Base-by-base conservation (phyloP, 140 eudicot species). In the Bidens hawaiensis region DNA sequence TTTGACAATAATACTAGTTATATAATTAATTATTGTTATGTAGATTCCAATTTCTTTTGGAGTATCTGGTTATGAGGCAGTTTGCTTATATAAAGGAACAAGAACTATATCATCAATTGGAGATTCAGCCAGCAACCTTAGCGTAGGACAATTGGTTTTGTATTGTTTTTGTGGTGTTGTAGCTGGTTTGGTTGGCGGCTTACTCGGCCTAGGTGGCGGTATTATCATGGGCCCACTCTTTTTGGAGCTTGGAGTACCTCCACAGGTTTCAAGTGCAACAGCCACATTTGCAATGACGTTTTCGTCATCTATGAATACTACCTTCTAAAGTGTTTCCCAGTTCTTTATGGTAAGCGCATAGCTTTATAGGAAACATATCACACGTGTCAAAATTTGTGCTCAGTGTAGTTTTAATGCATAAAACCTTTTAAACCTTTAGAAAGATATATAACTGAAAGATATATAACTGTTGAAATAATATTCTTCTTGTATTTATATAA, bases 201-300 rank as follows among this genome's bases (percentile, higher is more conserved):
- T 89, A 65, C 89, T 89, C 51, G 97, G 97, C 62, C 74, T 85
- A 6, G 97, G 97, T 4, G 97, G 97, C 8, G 97, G 97, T n/a
- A n/a, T n/a, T n/a, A n/a, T n/a, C n/a, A n/a, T n/a, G n/a, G n/a
- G n/a, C n/a, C n/a, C n/a, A n/a, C n/a, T n/a, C n/a, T n/a, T n/a
- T n/a, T n/a, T n/a, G n/a, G n/a, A n/a, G n/a, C n/a, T n/a, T n/a
- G n/a, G n/a, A n/a, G n/a, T n/a, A n/a, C n/a, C n/a, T n/a, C n/a
- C n/a, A n/a, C n/a, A n/a, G n/a, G n/a, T n/a, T n/a, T n/a, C n/a
- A n/a, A n/a, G n/a, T n/a, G n/a, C n/a, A n/a, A n/a, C n/a, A n/a
- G n/a, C n/a, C n/a, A n/a, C n/a, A n/a, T n/a, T n/a, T n/a, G n/a
- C n/a, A n/a, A n/a, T n/a, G n/a, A n/a, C n/a, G n/a, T n/a, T 90